A percentile compares a stretch with the other conserved stretches of the same genome.
These are phyloP conservation scores for Rhododendron vialii DNA, from an alignment of 148 eudicot species.

Conservation along the genomic window DNA sequence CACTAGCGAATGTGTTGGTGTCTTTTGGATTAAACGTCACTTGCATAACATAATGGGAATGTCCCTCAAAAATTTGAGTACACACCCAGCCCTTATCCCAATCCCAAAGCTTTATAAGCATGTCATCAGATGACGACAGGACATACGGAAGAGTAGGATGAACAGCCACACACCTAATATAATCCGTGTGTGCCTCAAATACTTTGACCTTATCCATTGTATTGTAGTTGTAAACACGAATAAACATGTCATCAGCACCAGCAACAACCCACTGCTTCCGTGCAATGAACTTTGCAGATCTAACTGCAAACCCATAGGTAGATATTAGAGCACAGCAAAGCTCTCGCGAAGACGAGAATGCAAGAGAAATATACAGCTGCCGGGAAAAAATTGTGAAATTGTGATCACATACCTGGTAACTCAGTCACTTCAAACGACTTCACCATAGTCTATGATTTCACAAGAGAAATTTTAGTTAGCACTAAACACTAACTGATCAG, in stretches of 20 bases:
- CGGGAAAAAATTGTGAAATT: background rate
- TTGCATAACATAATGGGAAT: slow-evolving; percentile 94
- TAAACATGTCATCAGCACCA: slow-evolving; percentile 86
- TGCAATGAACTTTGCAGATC: slow-evolving; percentile 80
- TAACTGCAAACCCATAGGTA: slow-evolving; percentile 43
- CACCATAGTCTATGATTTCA: slow-evolving; percentile 40
- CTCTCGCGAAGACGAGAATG: slow-evolving; percentile 12
- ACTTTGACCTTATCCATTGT: slow-evolving; percentile 88
- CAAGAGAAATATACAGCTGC: background rate
- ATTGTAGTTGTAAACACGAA: slow-evolving; percentile 84
- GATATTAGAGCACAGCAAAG: background rate
- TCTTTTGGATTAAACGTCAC: slow-evolving; percentile 91
- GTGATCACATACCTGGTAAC: slow-evolving; percentile 33
- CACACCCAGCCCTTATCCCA: slow-evolving; percentile 95
- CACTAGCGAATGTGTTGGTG: slow-evolving; percentile 91
- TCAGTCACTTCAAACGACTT: slow-evolving; percentile 59
- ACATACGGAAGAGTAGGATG: slow-evolving; percentile 94
- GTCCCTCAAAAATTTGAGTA: slow-evolving; percentile 91
- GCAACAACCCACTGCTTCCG: slow-evolving; percentile 97
- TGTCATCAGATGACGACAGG: slow-evolving; percentile 94
- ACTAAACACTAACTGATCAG: background rate
- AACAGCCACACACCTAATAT: slow-evolving; percentile 89
- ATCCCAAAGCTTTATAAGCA: slow-evolving; percentile 99
- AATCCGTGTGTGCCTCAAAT: slow-evolving; percentile 90
- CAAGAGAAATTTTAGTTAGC: slow-evolving; percentile 1